A percentile compares a stretch with the other conserved stretches of the same genome.
phyloP scores from a whole-genome alignment of 352 stramenopile genomes.

The Pythium periplocum region DNA sequence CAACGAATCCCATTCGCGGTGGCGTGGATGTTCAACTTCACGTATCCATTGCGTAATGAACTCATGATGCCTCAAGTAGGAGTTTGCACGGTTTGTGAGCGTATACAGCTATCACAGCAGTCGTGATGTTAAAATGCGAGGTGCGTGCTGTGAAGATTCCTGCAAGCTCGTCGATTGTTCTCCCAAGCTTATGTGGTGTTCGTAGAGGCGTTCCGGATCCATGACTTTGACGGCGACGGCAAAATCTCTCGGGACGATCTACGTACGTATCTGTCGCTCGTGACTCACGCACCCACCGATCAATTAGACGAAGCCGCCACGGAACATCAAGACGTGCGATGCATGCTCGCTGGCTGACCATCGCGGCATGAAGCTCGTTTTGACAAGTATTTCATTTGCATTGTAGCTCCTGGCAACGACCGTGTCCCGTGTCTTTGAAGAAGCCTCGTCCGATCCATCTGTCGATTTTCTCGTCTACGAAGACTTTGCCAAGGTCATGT shows the following conservation, averaged over 20 bases:
- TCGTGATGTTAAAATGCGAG: constrained; percentile 42
- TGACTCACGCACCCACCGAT: constrained; percentile 28
- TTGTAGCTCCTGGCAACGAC: constrained; percentile 33
- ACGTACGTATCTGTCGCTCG: constrained; percentile 32
- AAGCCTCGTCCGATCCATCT: constrained; percentile 41
- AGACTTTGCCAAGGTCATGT: constrained; percentile 53
- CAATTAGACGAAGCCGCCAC: constrained; percentile 18
- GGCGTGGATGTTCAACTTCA: neutral
- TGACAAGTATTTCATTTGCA: constrained; percentile 1
- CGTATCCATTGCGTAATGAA: neutral
- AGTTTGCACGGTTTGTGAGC: constrained; percentile 48
- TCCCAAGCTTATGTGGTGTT: neutral
- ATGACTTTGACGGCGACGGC: constrained; percentile 68
- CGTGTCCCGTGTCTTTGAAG: constrained; percentile 41
- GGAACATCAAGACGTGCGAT: constrained; percentile 27
- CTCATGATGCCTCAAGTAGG: constrained; percentile 19
- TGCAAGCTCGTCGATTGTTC: no score
- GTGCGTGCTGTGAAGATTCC: constrained; percentile 8
- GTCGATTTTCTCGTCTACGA: constrained; percentile 46
- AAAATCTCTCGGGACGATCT: constrained; percentile 61
- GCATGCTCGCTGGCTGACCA: neutral
- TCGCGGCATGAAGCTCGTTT: no score
- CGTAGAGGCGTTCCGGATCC: constrained; percentile 57
- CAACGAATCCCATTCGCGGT: neutral
- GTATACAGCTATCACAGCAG: constrained; percentile 59